Conservation (phyloP, 202 grass and related monocot genomes). For the Elaeis oleifera region DNA sequence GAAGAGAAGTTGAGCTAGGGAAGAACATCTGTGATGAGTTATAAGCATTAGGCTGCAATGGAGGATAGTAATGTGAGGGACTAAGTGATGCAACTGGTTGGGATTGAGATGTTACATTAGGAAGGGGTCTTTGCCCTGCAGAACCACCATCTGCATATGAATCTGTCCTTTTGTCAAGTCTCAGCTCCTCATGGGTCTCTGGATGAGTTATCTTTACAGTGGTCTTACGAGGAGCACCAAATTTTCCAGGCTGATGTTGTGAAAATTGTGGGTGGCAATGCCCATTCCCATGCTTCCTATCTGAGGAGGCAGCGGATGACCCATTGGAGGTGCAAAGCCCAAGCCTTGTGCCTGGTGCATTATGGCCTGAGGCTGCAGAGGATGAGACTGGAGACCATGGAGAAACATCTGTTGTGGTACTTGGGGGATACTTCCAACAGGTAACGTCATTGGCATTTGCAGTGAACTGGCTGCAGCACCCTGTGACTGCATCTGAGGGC, state of each 20-base stretch:
- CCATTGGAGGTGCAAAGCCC: slow-evolving; percentile 36
- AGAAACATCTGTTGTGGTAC: slow-evolving; percentile 67
- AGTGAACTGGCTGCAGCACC: slow-evolving; percentile 54
- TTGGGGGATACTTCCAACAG: slow-evolving; percentile 46
- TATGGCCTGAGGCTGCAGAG: slow-evolving; percentile 62
- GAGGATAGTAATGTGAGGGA: slow-evolving; percentile 38
- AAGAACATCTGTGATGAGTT: slow-evolving; percentile 48
- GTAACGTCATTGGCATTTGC: slow-evolving; percentile 67
- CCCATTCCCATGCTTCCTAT: slow-evolving; percentile 54
- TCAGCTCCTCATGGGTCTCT: slow-evolving; percentile 73
- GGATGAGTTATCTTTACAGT: slow-evolving; percentile 89
- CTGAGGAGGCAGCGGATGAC: slow-evolving; percentile 52
- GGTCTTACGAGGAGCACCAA: slow-evolving; percentile 38
- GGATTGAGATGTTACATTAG: slow-evolving; percentile 50
- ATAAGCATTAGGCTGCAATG: slow-evolving; percentile 34
- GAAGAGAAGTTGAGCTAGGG: slow-evolving; percentile 20
- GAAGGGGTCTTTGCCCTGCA: slow-evolving; percentile 36
- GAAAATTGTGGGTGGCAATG: slow-evolving; percentile 38
- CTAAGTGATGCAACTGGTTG: slow-evolving; percentile 35
- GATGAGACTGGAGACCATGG: slow-evolving; percentile 45
- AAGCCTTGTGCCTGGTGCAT: slow-evolving; percentile 67
- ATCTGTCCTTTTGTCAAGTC: slow-evolving; percentile 49
- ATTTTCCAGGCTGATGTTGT: slow-evolving; percentile 45
- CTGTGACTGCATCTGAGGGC: slow-evolving; percentile 43
- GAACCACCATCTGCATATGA: slow-evolving; percentile 21